Evolutionary conservation across 2,329 filamentous ascomycete genomes (phyloP), one percentile per base, ranked within the genome.

Genomic region (Apiospora rasikravindrae): DNA sequence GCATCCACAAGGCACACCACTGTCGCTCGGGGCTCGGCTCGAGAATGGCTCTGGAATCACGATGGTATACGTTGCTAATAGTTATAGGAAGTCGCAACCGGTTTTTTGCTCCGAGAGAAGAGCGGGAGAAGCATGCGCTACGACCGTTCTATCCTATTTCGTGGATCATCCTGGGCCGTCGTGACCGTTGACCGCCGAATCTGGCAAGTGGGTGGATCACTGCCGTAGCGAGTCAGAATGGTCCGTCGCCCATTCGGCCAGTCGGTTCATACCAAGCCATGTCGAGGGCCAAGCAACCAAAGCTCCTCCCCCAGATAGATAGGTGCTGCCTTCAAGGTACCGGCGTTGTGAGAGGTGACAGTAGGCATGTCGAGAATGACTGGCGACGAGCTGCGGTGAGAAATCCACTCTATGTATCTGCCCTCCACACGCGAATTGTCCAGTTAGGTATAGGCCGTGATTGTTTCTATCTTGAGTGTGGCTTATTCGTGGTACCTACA

Each of bases 41-140:
- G 57, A 40, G 10, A 49, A n/a, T 40, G 19, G 33, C 33, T 40
- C 33, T 40, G 22, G 57, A 40, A 64, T 64, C 57, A 22, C 5
- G 57, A 64, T 64, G 57, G n/a, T 40, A 33, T 64, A 64, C 57
- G 40, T 64, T 2, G 6, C 5, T 16, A n/a, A 14, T 40, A 22
- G 29, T 16, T 61, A 19, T 61, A 61, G 53, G 33, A 64, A 40
- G 57, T 64, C 57, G 40, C 57, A 64, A 64, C 57, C 57, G 33
- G 57, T 64, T 64, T 64, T 64, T 26, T 26, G 49, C 49, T 13
- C 49, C 57, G 57, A 40, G 11, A 33, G 33, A 64, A 64, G 57
- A 64, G 57, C 57, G 57, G 57, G 57, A 64, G 57, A 64, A n/a
- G 57, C 57, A 64, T 29, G 57, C 57, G 57, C 57, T 64, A 64